A percentile compares a stretch with the other conserved stretches of the same genome.
Evolutionary conservation across 495 filamentous ascomycete genomes (phyloP).

Genomic region (Podospora tetraspora): DNA sequence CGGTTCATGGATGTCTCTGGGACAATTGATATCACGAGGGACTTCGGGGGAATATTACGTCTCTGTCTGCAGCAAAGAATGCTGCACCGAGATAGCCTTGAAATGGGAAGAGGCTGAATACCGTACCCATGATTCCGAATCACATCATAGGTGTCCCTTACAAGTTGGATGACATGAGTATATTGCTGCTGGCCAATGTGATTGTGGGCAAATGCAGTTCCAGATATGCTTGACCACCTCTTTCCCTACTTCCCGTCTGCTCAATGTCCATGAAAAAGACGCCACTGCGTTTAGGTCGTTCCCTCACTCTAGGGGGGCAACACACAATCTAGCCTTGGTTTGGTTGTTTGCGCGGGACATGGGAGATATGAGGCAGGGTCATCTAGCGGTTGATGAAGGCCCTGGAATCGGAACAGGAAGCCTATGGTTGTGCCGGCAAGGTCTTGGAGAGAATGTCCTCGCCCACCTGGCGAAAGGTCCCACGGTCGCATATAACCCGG

Average conservation of each 20-base stretch:
- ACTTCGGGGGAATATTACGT: slow-evolving; percentile 11
- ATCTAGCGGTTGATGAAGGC: no score
- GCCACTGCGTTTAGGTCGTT: not conserved
- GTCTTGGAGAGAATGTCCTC: no score
- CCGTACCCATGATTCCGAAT: not conserved
- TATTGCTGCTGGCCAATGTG: not conserved
- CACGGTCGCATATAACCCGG: no score
- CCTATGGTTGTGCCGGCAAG: no score
- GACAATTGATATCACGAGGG: slow-evolving; percentile 15
- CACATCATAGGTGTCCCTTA: not conserved
- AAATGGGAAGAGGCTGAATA: slow-evolving; percentile 16
- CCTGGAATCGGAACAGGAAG: no score
- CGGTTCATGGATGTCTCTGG: slow-evolving; percentile 17
- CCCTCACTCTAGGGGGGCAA: no score
- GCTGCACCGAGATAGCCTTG: slow-evolving; percentile 8
- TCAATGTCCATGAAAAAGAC: slow-evolving; percentile 4
- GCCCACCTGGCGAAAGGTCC: no score
- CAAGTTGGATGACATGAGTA: not conserved
- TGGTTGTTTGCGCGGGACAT: no score
- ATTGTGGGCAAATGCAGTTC: not conserved
- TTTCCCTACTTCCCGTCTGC: not conserved
- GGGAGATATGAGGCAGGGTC: no score
- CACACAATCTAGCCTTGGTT: no score
- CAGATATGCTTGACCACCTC: not conserved
- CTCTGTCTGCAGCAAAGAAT: slow-evolving; percentile 1